Base-by-base conservation (phyloP, 352 stramenopile species). In the Pythium aquatile region DNA sequence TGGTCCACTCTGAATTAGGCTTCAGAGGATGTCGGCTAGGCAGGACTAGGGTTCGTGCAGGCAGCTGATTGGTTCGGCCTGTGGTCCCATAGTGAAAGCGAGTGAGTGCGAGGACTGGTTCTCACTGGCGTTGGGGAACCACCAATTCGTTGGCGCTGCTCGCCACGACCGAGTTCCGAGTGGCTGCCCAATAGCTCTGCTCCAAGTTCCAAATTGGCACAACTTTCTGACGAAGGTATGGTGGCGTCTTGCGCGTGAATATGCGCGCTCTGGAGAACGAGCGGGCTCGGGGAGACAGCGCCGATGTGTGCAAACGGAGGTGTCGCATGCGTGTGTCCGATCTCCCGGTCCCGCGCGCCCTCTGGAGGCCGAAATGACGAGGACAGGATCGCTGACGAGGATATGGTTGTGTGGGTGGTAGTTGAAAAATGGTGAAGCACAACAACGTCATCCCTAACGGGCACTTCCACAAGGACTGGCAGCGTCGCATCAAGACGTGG, bases 401-500 rank as follows among this genome's bases (percentile, higher is more conserved):
- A 61, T 28, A 63, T 17, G 16, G 20, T 70, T 29, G 24, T 24
- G 28, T 10, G 33, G 42, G 35, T 61, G 20, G 20, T 55, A 83
- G 73, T 81, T 88, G 76, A 87, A 94, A 91, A 73, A 94, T 94
- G 97, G 96, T 99, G 70, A 99, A 99, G 91, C 97, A 99, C 87
- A 99, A 99, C 87, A 99, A 99, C 85, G 91, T 99, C 76, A 96
- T 99, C 83, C 97, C 97, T 61, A 99, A 99, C 85, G 95, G 96
- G 71, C 98, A 99, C 84, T 99, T 99, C 93, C 93, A 99, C 86
- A 99, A 99, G 91, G 98, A 99, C 84, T 99, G 98, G 93, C 83
- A 97, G 80, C 79, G 92, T 78, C 91, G 94, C 81, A 98, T 98
- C 63, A 98, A 97, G 79, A 98, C 96, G 66, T 98, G 90, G 89